Conservation (phyloP, 2,329 filamentous ascomycete species). For the Nothophaeocryptopus gaeumannii region DNA sequence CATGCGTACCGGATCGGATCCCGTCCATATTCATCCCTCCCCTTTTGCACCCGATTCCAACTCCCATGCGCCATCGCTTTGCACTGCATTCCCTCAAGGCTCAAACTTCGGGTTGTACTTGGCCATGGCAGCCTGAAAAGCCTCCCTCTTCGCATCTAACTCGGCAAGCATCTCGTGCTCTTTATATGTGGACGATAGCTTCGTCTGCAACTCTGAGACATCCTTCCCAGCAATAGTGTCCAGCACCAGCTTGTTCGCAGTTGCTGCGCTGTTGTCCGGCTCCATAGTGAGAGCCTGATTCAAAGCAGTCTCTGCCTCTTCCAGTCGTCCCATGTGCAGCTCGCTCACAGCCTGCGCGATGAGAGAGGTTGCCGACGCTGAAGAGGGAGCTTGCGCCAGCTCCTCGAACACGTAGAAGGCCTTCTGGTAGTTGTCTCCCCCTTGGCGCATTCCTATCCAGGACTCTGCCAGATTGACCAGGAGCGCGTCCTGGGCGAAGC, state of each 20-base stretch:
- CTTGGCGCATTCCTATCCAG: slow-evolving; percentile 88
- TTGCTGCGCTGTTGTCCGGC: slow-evolving; percentile 66
- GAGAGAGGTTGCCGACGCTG: slow-evolving; percentile 70
- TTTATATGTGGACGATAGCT: slow-evolving; percentile 57
- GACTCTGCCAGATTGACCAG: slow-evolving; percentile 92
- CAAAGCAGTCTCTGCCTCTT: slow-evolving; percentile 84
- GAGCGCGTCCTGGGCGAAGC: slow-evolving; percentile 93
- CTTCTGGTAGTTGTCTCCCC: slow-evolving; percentile 93
- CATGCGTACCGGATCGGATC: neutral
- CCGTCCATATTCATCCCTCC: neutral
- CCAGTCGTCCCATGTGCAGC: slow-evolving; percentile 80
- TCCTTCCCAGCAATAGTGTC: slow-evolving; percentile 74
- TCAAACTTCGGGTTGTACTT: slow-evolving; percentile 86
- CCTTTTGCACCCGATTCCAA: no score
- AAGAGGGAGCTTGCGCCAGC: slow-evolving; percentile 80
- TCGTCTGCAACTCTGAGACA: slow-evolving; percentile 53
- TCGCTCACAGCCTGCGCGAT: slow-evolving; percentile 89
- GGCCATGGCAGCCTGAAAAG: slow-evolving; percentile 80
- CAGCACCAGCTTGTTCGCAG: slow-evolving; percentile 81
- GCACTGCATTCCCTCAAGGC: slow-evolving; percentile 39
- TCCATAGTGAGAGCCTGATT: slow-evolving; percentile 76
- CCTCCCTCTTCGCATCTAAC: slow-evolving; percentile 76
- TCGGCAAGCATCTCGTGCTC: slow-evolving; percentile 71
- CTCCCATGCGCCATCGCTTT: neutral
- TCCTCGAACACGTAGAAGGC: slow-evolving; percentile 98